phyloP scores from a whole-genome alignment of 108 stramenopile species.

The Fragilaria crotonensis region DNA sequence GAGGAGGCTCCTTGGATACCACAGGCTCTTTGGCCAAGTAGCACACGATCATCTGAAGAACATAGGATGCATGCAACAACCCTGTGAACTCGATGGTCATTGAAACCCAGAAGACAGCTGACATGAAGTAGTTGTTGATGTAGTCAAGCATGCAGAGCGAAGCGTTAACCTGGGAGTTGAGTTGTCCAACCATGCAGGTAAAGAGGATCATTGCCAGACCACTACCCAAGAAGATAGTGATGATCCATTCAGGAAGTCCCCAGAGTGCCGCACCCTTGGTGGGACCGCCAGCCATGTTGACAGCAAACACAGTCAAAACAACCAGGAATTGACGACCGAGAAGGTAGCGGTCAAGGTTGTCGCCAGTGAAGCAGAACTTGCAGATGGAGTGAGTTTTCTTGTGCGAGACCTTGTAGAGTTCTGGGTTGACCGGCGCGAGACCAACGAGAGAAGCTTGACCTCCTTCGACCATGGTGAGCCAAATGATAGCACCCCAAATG shows the following conservation, averaged over 20 bases:
- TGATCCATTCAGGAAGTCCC: constrained; percentile 5
- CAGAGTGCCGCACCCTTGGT: constrained; percentile 7
- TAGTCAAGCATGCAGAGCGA: too few species aligned
- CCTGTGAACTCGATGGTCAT: constrained; percentile 20
- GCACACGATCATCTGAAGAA: too few species aligned
- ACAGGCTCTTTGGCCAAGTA: too few species aligned
- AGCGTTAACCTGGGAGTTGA: constrained; percentile 23
- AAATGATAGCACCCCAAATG: constrained; percentile 17
- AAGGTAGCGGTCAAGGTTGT: constrained; percentile 37
- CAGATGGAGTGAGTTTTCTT: too few species aligned
- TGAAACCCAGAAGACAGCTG: too few species aligned
- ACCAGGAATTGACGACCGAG: too few species aligned
- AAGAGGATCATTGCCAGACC: constrained; percentile 61
- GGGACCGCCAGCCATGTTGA: constrained; percentile 16
- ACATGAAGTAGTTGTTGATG: constrained; percentile 30
- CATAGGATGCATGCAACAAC: constrained; percentile 21
- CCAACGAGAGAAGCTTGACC: constrained; percentile 72
- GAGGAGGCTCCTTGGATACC: constrained; percentile 51
- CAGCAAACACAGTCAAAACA: too few species aligned
- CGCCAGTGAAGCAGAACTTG: constrained; percentile 17
- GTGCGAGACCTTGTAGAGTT: too few species aligned
- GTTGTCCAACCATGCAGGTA: constrained; percentile 44
- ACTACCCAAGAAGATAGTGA: constrained; percentile 14
- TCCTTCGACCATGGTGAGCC: constrained; percentile 71
- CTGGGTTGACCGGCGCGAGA: too few species aligned